Conservation (phyloP, 345 rosid species). For the Cardamine resedifolia region DNA sequence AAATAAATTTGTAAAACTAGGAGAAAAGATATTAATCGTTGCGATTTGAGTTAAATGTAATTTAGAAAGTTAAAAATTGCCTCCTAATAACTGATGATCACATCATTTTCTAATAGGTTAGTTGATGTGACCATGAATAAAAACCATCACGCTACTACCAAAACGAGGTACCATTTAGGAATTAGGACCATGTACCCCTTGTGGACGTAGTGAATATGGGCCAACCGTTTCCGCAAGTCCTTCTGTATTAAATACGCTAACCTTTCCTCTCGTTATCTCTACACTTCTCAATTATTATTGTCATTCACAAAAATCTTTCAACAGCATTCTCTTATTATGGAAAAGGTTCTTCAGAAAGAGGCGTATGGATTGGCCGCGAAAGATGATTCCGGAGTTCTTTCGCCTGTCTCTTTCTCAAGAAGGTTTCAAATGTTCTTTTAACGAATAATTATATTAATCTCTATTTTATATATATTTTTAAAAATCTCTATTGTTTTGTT, state of each 20-base stretch:
- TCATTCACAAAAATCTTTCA: not conserved
- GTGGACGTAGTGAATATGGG: slow-evolving; percentile 1
- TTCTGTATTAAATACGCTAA: not conserved
- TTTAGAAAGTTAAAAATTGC: not conserved
- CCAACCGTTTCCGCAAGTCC: not conserved
- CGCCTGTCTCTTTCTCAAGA: slow-evolving; percentile 52
- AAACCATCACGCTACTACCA: not conserved
- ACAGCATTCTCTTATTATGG: slow-evolving; percentile 15
- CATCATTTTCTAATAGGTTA: not conserved
- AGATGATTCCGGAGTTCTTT: slow-evolving; percentile 46
- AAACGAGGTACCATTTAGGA: not conserved
- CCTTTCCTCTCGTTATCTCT: not conserved
- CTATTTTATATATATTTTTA: too few species aligned
- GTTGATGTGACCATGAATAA: not conserved
- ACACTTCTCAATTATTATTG: slow-evolving; percentile 14
- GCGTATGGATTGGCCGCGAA: slow-evolving; percentile 53
- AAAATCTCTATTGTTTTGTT: too few species aligned
- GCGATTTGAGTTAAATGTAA: not conserved
- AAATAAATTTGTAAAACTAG: not conserved
- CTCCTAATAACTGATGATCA: not conserved
- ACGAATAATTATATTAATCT: not conserved
- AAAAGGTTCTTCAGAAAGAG: slow-evolving; percentile 28
- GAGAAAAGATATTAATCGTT: not conserved
- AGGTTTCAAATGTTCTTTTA: slow-evolving; percentile 33
- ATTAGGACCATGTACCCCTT: not conserved